Evolutionary conservation across 2,329 filamentous ascomycete genomes (phyloP), one percentile per base, ranked within the genome.

Genomic region (Zymoseptoria pseudotritici): DNA sequence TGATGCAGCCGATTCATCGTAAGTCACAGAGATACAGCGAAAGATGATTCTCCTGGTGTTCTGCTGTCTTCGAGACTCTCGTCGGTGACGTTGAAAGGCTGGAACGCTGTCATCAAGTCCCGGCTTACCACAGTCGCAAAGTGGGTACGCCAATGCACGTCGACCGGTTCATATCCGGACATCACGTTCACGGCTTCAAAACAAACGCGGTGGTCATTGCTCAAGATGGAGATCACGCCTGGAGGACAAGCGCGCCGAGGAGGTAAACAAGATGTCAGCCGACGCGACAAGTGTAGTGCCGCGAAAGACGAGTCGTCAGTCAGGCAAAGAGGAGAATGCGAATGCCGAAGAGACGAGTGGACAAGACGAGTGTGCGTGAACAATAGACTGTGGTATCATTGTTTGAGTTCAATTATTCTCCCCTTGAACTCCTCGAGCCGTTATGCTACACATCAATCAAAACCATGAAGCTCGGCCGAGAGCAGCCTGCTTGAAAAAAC

Each of bases 391-490:
- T 63, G 66, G 60, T 68, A 61, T 62, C 64, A 59, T 65, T 61
- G 61, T 70, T 68, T 64, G 65, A 58, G 67, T 65, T 69, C 66
- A 55, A 67, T 64, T 64, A 65, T 59, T 61, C 26, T 29, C 36
- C 63, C 68, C 61, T 62, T 58, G 63, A 67, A 70, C 67, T 62
- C 67, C 69, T 61, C 62, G 64, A 64, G 66, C 67, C 66, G 68
- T 66, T 70, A 71, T 69, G 66, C 65, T 72, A 71, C 69, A 71
- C 63, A 63, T 60, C 61, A 61, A 67, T 66, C 68, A 71, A 62
- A 63, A 46, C 36, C 36, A 46, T 17, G 4, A n/a, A 58, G 60
- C 63, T 63, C 58, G 65, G 60, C 66, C 55, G 64, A 68, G 65
- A 62, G 64, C 63, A 60, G 66, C 63, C 63, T 65, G 65, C 65